Conservation (phyloP, 2,329 filamentous ascomycete species). For the Botrytis fragariae region DNA sequence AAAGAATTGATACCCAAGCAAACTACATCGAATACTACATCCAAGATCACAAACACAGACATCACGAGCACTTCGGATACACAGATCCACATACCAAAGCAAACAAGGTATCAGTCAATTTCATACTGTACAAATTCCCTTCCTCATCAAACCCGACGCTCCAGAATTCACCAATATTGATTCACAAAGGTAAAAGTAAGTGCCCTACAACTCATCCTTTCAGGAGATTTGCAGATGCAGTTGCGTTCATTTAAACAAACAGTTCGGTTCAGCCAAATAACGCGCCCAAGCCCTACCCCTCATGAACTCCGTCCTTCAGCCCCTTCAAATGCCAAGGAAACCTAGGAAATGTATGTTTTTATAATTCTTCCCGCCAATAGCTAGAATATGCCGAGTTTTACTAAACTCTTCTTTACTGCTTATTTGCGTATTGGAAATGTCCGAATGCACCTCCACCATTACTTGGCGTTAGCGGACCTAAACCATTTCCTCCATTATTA, state of each 20-base stretch:
- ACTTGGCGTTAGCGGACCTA: conserved; percentile 76
- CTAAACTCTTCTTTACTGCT: conserved; percentile 25
- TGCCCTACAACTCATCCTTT: not conserved
- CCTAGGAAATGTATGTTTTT: conserved; percentile 8
- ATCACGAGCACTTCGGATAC: not conserved
- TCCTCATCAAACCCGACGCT: not conserved
- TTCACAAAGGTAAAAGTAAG: not conserved
- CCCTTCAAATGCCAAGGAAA: not conserved
- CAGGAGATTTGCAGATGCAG: not conserved
- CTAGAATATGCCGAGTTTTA: not conserved
- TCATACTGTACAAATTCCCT: conserved; percentile 5
- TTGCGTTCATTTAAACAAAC: not conserved
- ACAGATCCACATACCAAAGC: not conserved
- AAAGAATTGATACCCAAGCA: conserved; percentile 14
- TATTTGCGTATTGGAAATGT: conserved; percentile 50
- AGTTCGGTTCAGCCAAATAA: not conserved
- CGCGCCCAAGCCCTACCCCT: conserved; percentile 5
- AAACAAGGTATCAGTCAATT: not conserved
- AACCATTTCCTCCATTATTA: conserved; percentile 46
- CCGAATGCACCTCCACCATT: conserved; percentile 74
- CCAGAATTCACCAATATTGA: not conserved
- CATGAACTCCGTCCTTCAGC: not conserved
- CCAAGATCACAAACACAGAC: not conserved
- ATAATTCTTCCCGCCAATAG: not conserved
- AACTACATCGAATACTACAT: not conserved